Base-by-base conservation (phyloP, 176 grass and related monocot genomes). In the Bromus sterilis region DNA sequence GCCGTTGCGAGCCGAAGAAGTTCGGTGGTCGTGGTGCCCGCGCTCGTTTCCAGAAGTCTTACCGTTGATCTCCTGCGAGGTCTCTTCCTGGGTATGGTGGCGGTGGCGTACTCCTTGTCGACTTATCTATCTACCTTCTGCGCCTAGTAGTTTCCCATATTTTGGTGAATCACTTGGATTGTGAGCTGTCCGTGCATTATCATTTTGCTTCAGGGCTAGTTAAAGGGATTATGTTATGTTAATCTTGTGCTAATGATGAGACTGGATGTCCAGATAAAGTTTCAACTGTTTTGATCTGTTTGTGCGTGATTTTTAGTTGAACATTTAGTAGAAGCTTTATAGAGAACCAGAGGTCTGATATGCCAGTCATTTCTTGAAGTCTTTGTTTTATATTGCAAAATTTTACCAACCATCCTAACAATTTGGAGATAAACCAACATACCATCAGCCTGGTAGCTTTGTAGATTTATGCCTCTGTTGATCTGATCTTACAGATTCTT, bases 1-100 rank as follows among this genome's bases (percentile, higher is more conserved):
- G 93, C 46, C 87, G 93, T 37, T 95, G 93, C 75, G 93, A 95
- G 90, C 93, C 93, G 35, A 95, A 95, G 90, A 95, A 95, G 82
- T 95, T 95, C 37, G 93, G 93, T 0, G 93, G 93, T 2, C 93
- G 93, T 11, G 93, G 93, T 2, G 93, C 93, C 42, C 93, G 93
- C 24, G 82, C 93, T 1, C 86, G 93, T 46, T 95, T 95, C 87
- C 93, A 95, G 85, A 95, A 95, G 49, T 92, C 90, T 0, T 95
- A 95, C 93, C 93, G 93, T 86, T 95, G 41, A 94, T 70, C 26
- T 63, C 14, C 10, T 2, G 39, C 43, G 20, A 15, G 9, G 29
- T 24, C n/a, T 21, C 29, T 21, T 40, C 11, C 10, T 58, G 32
- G 60, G 31, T 26, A 33, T 18, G 11, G 29, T 7, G 28, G 81